These are phyloP conservation scores for Dactylellina leptospora DNA, from an alignment of 2,329 filamentous ascomycete species.

Conservation along the genomic window DNA sequence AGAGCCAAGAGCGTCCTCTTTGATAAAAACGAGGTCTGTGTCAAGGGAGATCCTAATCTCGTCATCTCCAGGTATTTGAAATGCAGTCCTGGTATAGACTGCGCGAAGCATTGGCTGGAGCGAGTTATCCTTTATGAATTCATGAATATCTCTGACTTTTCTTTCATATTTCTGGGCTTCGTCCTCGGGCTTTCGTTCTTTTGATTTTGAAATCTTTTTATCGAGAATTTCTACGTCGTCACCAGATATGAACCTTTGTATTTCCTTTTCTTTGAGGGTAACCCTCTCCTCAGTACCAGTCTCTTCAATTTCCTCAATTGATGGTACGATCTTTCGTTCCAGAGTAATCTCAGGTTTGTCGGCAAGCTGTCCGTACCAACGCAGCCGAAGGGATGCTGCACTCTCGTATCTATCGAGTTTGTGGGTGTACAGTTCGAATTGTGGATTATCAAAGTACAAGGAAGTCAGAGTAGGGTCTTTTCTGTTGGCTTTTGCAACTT, in stretches of 20 bases:
- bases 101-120: constrained; percentile 87
- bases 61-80: constrained; percentile 93
- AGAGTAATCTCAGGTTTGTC: constrained; percentile 81
- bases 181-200: constrained; percentile 75
- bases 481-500: constrained; percentile 79
- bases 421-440: constrained; percentile 83
- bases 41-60: constrained; percentile 91
- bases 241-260: constrained; percentile 84
- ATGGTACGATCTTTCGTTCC: constrained; percentile 82
- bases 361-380: constrained; percentile 89
- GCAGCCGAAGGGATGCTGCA: constrained; percentile 81
- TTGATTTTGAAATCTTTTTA: constrained; percentile 85
- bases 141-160: constrained; percentile 79
- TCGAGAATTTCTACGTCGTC: constrained; percentile 81
- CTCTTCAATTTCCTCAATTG: constrained; percentile 63
- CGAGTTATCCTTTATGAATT: constrained; percentile 78
- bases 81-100: constrained; percentile 92
- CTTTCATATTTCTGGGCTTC: constrained; percentile 75
- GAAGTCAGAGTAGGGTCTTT: constrained; percentile 90
- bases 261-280: constrained; percentile 90
- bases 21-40: constrained; percentile 87
- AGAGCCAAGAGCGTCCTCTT: constrained; percentile 77
- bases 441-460: constrained; percentile 90
- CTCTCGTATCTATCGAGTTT: constrained; percentile 81
- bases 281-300: constrained; percentile 68